These are phyloP conservation scores for Ormosia semicastrata DNA, from an alignment of 306 rosid genomes.

Conservation along the genomic window DNA sequence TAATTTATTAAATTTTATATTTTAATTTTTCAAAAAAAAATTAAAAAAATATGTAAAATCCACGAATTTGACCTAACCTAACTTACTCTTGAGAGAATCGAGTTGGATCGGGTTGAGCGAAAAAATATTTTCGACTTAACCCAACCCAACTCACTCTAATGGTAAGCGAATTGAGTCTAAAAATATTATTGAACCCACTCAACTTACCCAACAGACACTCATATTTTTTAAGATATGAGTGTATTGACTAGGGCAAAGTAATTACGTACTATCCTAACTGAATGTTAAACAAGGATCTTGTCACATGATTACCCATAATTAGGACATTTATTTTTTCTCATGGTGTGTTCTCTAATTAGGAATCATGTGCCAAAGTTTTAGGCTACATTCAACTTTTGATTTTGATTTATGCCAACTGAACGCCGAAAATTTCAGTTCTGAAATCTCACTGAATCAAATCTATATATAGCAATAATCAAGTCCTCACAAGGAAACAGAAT, in stretches of 20 bases:
- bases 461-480: not conserved
- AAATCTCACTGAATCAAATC: not conserved
- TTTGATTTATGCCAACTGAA: slow-evolving; percentile 15
- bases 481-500: not conserved
- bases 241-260: not conserved
- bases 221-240: too few relatives aligned
- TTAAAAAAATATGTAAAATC: too few relatives aligned
- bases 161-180: too few relatives aligned
- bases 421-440: not conserved
- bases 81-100: too few relatives aligned
- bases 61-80: too few relatives aligned
- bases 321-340: not conserved
- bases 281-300: not conserved
- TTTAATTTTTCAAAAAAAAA: too few relatives aligned
- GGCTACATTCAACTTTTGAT: slow-evolving; percentile 26
- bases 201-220: too few relatives aligned
- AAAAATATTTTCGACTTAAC: too few relatives aligned
- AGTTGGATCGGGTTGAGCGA: too few relatives aligned
- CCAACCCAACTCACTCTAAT: too few relatives aligned
- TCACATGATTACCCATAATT: not conserved
- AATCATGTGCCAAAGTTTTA: slow-evolving; percentile 23
- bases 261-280: not conserved
- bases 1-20: too few relatives aligned
- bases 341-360: not conserved
- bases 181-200: too few relatives aligned